Conservation (phyloP, 805 yeast genomes). For the Lachancea quebecensis region DNA sequence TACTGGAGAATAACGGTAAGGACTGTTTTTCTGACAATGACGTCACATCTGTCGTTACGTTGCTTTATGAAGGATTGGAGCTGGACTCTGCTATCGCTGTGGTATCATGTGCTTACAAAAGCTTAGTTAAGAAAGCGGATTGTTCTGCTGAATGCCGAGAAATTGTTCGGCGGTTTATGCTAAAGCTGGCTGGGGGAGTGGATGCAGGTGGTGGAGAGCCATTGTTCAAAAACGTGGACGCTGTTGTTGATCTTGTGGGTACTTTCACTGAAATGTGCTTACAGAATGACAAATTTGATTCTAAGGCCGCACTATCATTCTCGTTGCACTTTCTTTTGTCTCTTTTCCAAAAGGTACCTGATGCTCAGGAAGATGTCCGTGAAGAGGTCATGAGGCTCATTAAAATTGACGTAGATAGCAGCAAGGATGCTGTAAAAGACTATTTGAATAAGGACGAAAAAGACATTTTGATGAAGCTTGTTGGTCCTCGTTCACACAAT, state of each 20-base stretch:
- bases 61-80: slow-evolving; percentile 33
- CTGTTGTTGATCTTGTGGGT: too few relatives aligned
- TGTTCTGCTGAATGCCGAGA: not conserved
- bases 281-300: too few relatives aligned
- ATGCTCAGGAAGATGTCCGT: not conserved
- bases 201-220: too few relatives aligned
- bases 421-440: not conserved
- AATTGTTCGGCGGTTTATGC: slow-evolving; percentile 1
- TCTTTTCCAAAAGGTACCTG: too few relatives aligned
- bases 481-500: too few relatives aligned
- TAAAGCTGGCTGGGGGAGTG: not conserved
- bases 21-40: slow-evolving; percentile 33
- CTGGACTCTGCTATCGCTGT: slow-evolving; percentile 34
- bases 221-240: too few relatives aligned
- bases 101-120: slow-evolving; percentile 55
- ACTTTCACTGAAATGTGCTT: too few relatives aligned
- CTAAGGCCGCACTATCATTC: too few relatives aligned
- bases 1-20: slow-evolving; percentile 36
- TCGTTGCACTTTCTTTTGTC: too few relatives aligned
- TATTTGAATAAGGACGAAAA: too few relatives aligned
- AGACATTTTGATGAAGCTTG: too few relatives aligned
- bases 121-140: slow-evolving; percentile 35
- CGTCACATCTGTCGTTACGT: slow-evolving; percentile 30
- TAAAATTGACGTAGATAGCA: too few relatives aligned
- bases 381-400: not conserved